Evolutionary conservation across 78 protist species (phyloP), one percentile per base, ranked within the genome.

Genomic region (Polysphondylium violaceum): DNA sequence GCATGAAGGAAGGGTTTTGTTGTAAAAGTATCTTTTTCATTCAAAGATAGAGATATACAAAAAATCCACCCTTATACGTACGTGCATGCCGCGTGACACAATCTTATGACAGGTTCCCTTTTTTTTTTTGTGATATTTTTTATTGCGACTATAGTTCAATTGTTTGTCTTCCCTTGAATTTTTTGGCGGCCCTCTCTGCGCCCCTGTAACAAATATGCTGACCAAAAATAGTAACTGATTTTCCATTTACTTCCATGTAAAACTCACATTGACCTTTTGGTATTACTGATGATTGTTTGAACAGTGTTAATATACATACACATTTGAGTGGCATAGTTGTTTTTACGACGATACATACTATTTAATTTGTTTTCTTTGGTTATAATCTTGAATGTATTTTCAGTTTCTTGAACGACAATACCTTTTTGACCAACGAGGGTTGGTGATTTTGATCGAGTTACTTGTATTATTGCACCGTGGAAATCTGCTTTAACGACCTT

Each of bases 321-420:
- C 31, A 21, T 29, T 65, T 31, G 38, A 21, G 8, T 65, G 5
- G 23, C 7, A 0, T 0, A 31, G 6, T 33, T n/a, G 21, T n/a
- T 8, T 1, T 4, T 19, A 8, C 35, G 14, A 23, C 5, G 27
- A 14, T 27, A 53, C 74, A 25, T 60, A 88, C 94, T 38, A 59
- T 88, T 88, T 43, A 76, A n/a, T 75, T 88, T 74, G 61, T 87
- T 87, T 25, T 87, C 86, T 31, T 60, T 56, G 3, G 87, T 88
- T 8, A 88, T 63, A 12, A 88, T 88, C 67, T 88, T 88, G 61
- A 88, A 88, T 35, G 78, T 76, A 43, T 76, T 88, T 51, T 76
- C 78, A 47, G 94, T 88, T 51, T 88, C 94, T 88, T 88, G 94
- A 16, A 88, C 36, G 19, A 88, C 29, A 23, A 88, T 76, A 29